These are phyloP conservation scores for Colletotrichum paranaense DNA, from an alignment of 2,329 filamentous ascomycete genomes.

Conservation along the genomic window DNA sequence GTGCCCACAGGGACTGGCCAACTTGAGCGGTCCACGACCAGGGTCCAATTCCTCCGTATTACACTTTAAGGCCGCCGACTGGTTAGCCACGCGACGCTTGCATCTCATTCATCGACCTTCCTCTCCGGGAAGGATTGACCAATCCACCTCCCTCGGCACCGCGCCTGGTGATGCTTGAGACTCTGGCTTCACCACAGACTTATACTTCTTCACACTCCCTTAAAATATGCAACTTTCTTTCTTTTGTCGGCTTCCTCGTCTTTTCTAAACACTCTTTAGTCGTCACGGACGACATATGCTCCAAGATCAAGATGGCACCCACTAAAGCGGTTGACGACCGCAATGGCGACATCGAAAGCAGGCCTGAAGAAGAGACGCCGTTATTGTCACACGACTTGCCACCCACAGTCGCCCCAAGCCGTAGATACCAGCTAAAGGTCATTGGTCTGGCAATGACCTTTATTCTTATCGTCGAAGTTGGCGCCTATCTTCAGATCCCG, in stretches of 20 bases:
- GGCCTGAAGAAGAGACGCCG: slow-evolving; percentile 31
- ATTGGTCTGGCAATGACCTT: slow-evolving; percentile 49
- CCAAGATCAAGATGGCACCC: slow-evolving; percentile 20
- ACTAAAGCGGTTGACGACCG: background rate
- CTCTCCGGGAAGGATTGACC: slow-evolving; percentile 1
- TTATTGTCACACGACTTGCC: slow-evolving; percentile 36
- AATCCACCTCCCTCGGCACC: background rate
- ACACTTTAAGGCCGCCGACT: background rate
- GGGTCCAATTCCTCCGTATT: slow-evolving; percentile 3
- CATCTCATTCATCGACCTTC: slow-evolving; percentile 15
- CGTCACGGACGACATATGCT: background rate
- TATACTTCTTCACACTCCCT: background rate
- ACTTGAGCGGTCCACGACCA: background rate
- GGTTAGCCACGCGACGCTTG: background rate
- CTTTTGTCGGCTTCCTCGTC: background rate
- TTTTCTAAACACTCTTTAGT: background rate
- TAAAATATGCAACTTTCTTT: background rate
- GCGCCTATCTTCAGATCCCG: slow-evolving; percentile 49
- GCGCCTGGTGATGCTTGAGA: background rate
- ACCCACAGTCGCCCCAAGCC: slow-evolving; percentile 38
- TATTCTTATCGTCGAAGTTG: slow-evolving; percentile 57
- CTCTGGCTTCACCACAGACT: background rate
- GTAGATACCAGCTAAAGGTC: slow-evolving; percentile 43
- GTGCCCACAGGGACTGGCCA: background rate
- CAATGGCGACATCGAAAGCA: slow-evolving; percentile 15